Percentiles rank a stretch among this genome's conserved stretches.
Evolutionary conservation across 768 basidiomycete genomes (phyloP).

Genomic region (Tylopilus cervinicoccineus): DNA sequence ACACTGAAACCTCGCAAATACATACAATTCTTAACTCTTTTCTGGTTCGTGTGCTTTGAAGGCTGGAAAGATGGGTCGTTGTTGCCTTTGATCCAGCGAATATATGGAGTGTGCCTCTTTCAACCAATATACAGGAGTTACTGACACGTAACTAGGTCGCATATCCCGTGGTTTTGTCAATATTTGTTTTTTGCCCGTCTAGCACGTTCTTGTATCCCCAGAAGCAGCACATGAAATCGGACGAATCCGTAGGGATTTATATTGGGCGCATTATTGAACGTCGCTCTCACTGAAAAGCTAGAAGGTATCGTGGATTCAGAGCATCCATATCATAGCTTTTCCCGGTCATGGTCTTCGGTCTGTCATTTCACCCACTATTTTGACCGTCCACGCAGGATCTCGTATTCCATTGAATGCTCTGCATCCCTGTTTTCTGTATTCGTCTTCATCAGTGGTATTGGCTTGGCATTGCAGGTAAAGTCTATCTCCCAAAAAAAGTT

Average conservation of each 20-base stretch:
- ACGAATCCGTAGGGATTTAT: slow-evolving; percentile 37
- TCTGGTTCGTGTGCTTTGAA: slow-evolving; percentile 53
- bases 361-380: background rate
- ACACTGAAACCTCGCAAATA: slow-evolving; percentile 12
- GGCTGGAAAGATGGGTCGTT: slow-evolving; percentile 86
- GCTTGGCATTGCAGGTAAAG: slow-evolving; percentile 42
- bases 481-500: background rate
- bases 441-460: slow-evolving; percentile 48
- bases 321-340: background rate
- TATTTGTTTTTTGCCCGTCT: slow-evolving; percentile 51
- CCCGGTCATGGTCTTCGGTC: slow-evolving; percentile 40
- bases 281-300: slow-evolving; percentile 40
- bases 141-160: slow-evolving; percentile 35
- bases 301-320: slow-evolving; percentile 30
- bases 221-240: slow-evolving; percentile 17
- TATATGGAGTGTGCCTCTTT: slow-evolving; percentile 39
- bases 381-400: slow-evolving; percentile 38
- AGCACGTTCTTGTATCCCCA: slow-evolving; percentile 24
- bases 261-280: slow-evolving; percentile 41
- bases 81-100: slow-evolving; percentile 63
- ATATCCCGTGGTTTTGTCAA: slow-evolving; percentile 49
- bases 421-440: slow-evolving; percentile 67
- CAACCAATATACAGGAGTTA: background rate
- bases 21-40: slow-evolving; percentile 53
- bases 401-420: slow-evolving; percentile 51